Evolutionary conservation across 2,329 filamentous ascomycete genomes (phyloP).

Genomic region (Colletotrichum simmondsii): DNA sequence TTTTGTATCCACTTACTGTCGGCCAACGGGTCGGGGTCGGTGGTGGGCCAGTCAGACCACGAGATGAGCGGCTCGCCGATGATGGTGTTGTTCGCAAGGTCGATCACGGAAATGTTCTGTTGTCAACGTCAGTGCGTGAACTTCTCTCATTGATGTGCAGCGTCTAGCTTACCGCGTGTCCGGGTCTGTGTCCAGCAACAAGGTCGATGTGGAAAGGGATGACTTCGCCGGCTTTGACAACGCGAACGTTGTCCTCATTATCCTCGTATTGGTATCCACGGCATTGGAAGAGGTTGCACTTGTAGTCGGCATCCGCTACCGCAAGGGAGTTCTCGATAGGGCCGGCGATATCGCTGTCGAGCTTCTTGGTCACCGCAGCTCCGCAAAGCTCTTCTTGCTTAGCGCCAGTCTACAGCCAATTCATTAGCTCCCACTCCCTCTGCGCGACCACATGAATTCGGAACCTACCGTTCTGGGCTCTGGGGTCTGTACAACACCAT

Average conservation of each 20-base stretch:
- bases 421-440: background rate
- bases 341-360: conserved; percentile 39
- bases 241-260: conserved; percentile 40
- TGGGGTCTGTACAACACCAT: conserved; percentile 22
- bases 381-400: conserved; percentile 39
- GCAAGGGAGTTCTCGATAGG: conserved; percentile 43
- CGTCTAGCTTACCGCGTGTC: conserved; percentile 38
- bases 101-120: conserved; percentile 61
- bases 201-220: conserved; percentile 51
- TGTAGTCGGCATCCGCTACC: conserved; percentile 37
- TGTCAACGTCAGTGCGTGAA: background rate
- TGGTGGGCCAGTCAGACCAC: conserved; percentile 46
- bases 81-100: conserved; percentile 56
- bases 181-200: conserved; percentile 48
- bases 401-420: conserved; percentile 35
- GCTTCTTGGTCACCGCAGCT: conserved; percentile 33
- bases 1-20: conserved; percentile 42
- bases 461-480: conserved; percentile 23
- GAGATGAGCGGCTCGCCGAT: conserved; percentile 59
- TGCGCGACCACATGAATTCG: too few relatives aligned
- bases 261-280: conserved; percentile 45
- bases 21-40: conserved; percentile 32
- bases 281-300: conserved; percentile 42
- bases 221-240: conserved; percentile 44
- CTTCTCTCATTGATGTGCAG: conserved; percentile 30